These are phyloP conservation scores for Cadophora luteo-olivacea DNA, from an alignment of 2,329 filamentous ascomycete species.

Conservation along the genomic window DNA sequence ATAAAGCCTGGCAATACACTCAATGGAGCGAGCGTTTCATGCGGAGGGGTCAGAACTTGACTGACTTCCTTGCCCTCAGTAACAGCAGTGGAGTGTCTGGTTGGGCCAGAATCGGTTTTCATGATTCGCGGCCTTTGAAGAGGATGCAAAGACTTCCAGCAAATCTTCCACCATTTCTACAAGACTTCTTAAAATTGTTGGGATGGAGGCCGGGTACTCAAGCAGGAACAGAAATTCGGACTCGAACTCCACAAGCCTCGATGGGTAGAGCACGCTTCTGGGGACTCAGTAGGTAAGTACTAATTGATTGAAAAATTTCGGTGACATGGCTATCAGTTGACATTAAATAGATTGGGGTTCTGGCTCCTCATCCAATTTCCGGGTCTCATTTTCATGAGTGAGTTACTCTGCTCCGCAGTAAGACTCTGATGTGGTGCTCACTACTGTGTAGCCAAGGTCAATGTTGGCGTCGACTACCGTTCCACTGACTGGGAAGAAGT, in stretches of 20 bases:
- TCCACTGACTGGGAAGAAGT: background rate
- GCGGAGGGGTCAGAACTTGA: background rate
- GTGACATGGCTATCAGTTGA: background rate
- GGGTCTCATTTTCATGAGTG: constrained; percentile 9
- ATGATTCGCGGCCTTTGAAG: background rate
- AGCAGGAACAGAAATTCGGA: background rate
- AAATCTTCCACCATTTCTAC: background rate
- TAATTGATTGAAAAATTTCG: too few relatives aligned
- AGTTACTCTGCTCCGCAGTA: background rate
- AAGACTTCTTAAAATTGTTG: background rate
- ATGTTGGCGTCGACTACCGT: background rate
- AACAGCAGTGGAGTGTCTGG: background rate
- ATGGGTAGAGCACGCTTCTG: background rate
- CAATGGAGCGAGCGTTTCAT: background rate
- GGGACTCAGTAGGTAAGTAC: background rate
- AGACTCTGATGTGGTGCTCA: background rate
- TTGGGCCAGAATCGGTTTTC: background rate
- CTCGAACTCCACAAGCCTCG: background rate
- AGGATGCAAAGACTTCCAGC: background rate
- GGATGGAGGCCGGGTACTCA: background rate
- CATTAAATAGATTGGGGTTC: background rate
- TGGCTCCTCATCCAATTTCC: constrained; percentile 11
- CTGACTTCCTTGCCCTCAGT: background rate
- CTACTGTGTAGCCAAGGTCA: background rate
- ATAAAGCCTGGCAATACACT: background rate